These are phyloP conservation scores for Aechmea fasciata DNA, from an alignment of 176 grass and related monocot genomes.

Conservation along the genomic window DNA sequence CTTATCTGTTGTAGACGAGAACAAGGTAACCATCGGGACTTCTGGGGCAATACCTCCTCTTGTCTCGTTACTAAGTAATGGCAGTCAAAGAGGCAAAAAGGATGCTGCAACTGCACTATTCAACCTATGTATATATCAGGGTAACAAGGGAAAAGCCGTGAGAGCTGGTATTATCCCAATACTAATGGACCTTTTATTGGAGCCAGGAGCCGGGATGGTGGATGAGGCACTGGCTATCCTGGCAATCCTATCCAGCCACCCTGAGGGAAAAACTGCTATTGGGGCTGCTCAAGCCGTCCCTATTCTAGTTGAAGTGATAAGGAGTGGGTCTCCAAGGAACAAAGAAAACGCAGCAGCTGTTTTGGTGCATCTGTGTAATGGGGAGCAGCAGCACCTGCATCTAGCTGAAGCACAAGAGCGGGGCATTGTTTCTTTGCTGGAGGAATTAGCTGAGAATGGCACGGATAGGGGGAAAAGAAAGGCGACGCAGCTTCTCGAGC, in stretches of 20 bases:
- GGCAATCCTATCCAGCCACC: slow-evolving; percentile 70
- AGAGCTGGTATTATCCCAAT: slow-evolving; percentile 71
- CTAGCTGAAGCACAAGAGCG: slow-evolving; percentile 70
- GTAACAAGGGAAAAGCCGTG: slow-evolving; percentile 81
- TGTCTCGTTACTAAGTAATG: slow-evolving; percentile 56
- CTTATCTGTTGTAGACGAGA: slow-evolving; percentile 78
- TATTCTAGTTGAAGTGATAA: slow-evolving; percentile 57
- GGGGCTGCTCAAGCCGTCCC: slow-evolving; percentile 44
- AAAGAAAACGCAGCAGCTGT: slow-evolving; percentile 85
- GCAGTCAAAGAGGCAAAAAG: slow-evolving; percentile 74
- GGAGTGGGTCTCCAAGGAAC: slow-evolving; percentile 63
- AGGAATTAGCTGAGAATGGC: slow-evolving; percentile 58
- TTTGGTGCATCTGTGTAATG: slow-evolving; percentile 71
- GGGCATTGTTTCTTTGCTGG: slow-evolving; percentile 45
- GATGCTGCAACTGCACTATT: slow-evolving; percentile 77
- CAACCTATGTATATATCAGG: slow-evolving; percentile 86
- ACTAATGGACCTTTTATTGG: slow-evolving; percentile 48
- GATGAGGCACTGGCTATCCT: slow-evolving; percentile 84
- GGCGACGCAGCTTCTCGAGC: slow-evolving; percentile 55
- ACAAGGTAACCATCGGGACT: slow-evolving; percentile 69
- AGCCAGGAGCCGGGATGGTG: slow-evolving; percentile 52
- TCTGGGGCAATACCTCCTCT: slow-evolving; percentile 78
- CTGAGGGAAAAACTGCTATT: slow-evolving; percentile 65
- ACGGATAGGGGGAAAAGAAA: slow-evolving; percentile 81
- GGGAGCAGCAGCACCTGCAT: slow-evolving; percentile 58